phyloP scores from a whole-genome alignment of 768 basidiomycete genomes.

The Pleurotus citrinopileatus region DNA sequence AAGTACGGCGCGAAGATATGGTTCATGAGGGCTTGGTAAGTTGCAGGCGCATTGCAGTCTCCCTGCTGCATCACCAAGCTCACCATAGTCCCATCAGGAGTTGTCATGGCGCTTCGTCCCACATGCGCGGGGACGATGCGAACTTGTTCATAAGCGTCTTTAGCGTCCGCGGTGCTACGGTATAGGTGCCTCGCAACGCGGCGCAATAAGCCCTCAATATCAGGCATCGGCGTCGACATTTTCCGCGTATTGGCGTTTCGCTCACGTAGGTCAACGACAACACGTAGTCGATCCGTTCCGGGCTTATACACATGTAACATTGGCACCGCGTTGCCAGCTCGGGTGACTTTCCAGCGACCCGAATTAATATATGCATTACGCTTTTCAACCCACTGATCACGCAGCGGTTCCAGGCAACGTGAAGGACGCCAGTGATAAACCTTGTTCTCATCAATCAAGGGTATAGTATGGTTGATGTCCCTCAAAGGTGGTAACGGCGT shows the following conservation, averaged over 20 bases:
- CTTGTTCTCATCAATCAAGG: constrained; percentile 21
- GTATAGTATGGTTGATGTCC: constrained; percentile 23
- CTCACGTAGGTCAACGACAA: constrained; percentile 30
- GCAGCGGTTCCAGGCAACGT: constrained; percentile 20
- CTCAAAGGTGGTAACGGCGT: constrained; percentile 23
- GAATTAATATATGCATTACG: constrained; percentile 17
- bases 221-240: constrained; percentile 35
- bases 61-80: constrained; percentile 26
- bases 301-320: constrained; percentile 20
- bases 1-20: constrained; percentile 27
- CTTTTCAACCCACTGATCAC: constrained; percentile 19
- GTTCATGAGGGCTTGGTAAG: constrained; percentile 36
- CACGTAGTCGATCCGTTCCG: constrained; percentile 23
- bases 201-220: constrained; percentile 33
- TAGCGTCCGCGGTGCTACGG: constrained; percentile 31
- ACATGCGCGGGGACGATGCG: constrained; percentile 23
- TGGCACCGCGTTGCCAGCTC: constrained; percentile 1
- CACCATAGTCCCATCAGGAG: constrained; percentile 26
- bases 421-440: constrained; percentile 20
- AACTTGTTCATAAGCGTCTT: constrained; percentile 39
- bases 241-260: constrained; percentile 36
- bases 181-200: constrained; percentile 25
- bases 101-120: constrained; percentile 18
- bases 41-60: constrained; percentile 27
- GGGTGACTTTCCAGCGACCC: constrained; percentile 22